A percentile compares a stretch with the other conserved stretches of the same genome.
Conservation (phyloP, 257 asterid genomes). For the Anisodus acutangulus region DNA sequence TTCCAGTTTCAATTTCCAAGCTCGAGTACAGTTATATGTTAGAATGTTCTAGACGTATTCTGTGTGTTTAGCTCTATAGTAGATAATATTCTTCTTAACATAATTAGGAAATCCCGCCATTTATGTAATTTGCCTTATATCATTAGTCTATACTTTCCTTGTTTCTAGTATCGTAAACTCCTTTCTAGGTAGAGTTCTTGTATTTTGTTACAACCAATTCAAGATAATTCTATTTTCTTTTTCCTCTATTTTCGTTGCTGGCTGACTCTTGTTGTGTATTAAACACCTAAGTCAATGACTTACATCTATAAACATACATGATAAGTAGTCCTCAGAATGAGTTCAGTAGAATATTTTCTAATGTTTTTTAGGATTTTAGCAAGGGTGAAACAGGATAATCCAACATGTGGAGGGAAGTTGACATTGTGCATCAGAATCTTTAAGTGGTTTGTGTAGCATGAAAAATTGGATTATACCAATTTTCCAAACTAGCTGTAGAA, state of each 20-base stretch:
- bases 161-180: not conserved
- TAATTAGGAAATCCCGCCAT: not conserved
- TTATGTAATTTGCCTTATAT: not conserved
- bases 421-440: constrained; percentile 8
- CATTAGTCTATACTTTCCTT: not conserved
- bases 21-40: constrained; percentile 4
- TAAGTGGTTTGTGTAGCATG: not conserved
- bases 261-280: not conserved
- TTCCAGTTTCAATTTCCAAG: not conserved
- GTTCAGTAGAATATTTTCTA: constrained; percentile 2
- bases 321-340: not conserved
- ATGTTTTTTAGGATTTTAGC: constrained; percentile 7
- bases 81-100: not conserved
- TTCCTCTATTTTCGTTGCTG: not conserved
- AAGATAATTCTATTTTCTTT: not conserved
- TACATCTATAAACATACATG: not conserved
- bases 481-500: not conserved
- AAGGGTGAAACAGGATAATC: not conserved
- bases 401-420: constrained; percentile 3
- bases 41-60: constrained; percentile 3
- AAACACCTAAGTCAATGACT: not conserved
- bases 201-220: not conserved
- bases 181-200: not conserved
- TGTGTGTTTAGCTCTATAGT: not conserved
- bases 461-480: not conserved